Base-by-base conservation (phyloP, 352 stramenopile genomes). In the Globisporangium ultimum region DNA sequence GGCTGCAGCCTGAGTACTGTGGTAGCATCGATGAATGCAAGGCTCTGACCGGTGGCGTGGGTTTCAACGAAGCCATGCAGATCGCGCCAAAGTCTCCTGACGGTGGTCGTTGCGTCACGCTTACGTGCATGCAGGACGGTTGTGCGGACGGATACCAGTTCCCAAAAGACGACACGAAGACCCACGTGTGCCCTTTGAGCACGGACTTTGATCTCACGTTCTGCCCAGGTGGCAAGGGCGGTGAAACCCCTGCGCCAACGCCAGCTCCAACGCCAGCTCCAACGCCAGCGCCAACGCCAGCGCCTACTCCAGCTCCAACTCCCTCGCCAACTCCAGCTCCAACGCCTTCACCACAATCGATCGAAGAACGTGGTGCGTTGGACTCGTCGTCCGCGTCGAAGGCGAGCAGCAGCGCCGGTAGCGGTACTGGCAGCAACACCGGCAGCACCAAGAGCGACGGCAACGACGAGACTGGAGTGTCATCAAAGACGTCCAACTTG, bases 101-200 rank as follows among this genome's bases (percentile, higher is more conserved):
- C 32, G 74, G 74, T 28, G 41, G 8, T 21, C 76, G 75, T 15
- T 91, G 77, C 49, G 55, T 64, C 1, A 70, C 69, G 22, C 69
- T 86, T 9, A 85, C 70, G 28, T 89, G 82, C 55, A 66, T 80
- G 63, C 20, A 24, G 3, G 76, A 87, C 14, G 73, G 64, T 10
- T 91, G 82, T 49, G 22, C 21, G 3, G 79, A 91, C 58, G 82
- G 42, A 2, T 89, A 91, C 67, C 69, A 79, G 48, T 87, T 64
- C 55, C 82, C 82, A 17, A 88, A 83, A 61, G 79, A 91, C 60
- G 76, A 88, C 68, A 76, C 61, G 32, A 91, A 91, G 76, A 91
- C 80, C 36, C 77, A 87, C 60, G 63, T 61, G 41, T 91, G 80
- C 48, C 61, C 65, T 0, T 48, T 76, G 17, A 28, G 20, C 20